Evolutionary conservation across 257 asterid species (phyloP), one percentile per base, ranked within the genome.

Genomic region (Leonotis leonurus): DNA sequence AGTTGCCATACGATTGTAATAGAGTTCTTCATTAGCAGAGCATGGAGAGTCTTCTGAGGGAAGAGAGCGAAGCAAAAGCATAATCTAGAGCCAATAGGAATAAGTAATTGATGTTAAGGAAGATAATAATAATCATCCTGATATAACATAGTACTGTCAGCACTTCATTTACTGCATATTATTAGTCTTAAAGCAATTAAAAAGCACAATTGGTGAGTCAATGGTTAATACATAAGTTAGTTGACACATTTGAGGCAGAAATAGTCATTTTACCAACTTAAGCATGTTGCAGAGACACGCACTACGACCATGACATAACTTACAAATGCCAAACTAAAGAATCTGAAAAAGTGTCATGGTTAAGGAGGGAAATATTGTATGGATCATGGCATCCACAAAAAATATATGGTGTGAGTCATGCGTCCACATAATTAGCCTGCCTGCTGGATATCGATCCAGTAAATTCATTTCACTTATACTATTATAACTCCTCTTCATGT

Each of bases 61-160:
- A 24, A 73, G 62, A 70, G 85, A 77, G 68, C 64, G 83, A 55
- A 91, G 89, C 88, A 83, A 81, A 75, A 85, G 75, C 74, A 60
- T 77, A 72, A 91, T 84, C 98, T 91, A 78, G 52, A 61, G 39
- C 52, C 64, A 67, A 44, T 59, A 67, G 24, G 43, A 62, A 68
- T 35, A 62, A 53, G 10, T 21, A 70, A 58, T 29, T 62, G 37
- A 27, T 32, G 75, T 49, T 56, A 46, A 39, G 60, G 39, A 18
- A 63, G 53, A 56, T 50, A 64, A 56, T 54, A 33, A 18, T 17
- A 40, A 46, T 11, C 65, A 53, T 22, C 55, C 51, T 33, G 52
- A 56, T 62, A 66, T 29, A 65, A 8, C 45, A 60, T 29, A 44
- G 57, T 64, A 61, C 21, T 52, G 56, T 26, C 25, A 44, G 60